Base-by-base conservation (phyloP, 1,139 yeast genomes). In the Pichia cactophila region DNA sequence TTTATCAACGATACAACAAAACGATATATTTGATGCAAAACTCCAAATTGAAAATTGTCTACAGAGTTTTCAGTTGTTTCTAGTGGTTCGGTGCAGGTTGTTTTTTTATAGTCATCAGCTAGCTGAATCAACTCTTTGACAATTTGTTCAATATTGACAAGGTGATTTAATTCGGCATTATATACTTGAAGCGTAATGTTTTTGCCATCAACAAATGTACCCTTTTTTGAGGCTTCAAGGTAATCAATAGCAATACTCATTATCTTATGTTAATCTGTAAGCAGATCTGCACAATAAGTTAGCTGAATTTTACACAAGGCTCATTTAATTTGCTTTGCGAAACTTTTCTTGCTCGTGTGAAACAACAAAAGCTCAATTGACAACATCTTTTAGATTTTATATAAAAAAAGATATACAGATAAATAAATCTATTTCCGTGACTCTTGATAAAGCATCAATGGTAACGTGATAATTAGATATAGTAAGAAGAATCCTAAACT, bases 391-490 rank as follows among this genome's bases (percentile, higher is more conserved):
- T 23, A 23, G 5, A 5, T 23, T 23, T 4, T 23, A 23, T 23
- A 4, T 23, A 4, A 23, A 23, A 23, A 31, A 31, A 17, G 20
- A 31, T 12, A 31, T 31, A 31, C 14, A 31, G n/a, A 10, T 31
- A 14, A 5, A 31, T 31, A 31, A 14, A 12, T 31, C 16, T 33
- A 31, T 12, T 33, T 33, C n/a, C 46, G 17, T 33, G 47, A 47
- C n/a, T 23, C 16, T 9, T 26, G 40, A 14, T 37, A 6, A 5
- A 44, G 23, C 45, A 50, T 14, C 5, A 42, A 7, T 5, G 53
- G 53, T 6, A 50, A 11, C 5, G 48, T 47, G 2, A 41, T 41
- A 4, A 47, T 5, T 9, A 50, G 28, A 14, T 50, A 50, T 1
- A 48, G 7, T 41, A 45, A 23, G 11, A 44, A 50, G 11, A 50